phyloP scores from a whole-genome alignment of 176 grass and related monocot genomes.

The Lolium perenne region DNA sequence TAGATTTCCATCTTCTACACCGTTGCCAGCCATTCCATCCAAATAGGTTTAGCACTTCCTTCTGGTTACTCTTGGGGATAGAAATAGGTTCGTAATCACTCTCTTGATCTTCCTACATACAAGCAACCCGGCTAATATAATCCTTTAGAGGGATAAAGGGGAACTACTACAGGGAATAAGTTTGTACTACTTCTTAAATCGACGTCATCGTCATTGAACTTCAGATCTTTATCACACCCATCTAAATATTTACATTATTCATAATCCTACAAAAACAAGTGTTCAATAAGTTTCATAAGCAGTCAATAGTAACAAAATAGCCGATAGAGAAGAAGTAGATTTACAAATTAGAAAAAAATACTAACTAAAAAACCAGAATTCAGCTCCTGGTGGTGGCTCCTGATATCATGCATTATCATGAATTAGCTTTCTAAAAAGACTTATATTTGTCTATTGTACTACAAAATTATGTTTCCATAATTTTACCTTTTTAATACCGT shows the following conservation, averaged over 20 bases:
- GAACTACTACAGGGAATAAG: not conserved
- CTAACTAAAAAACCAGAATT: no score
- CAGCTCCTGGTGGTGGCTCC: no score
- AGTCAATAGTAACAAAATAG: constrained; percentile 1
- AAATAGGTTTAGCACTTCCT: constrained; percentile 64
- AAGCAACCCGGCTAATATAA: not conserved
- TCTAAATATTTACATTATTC: constrained; percentile 84
- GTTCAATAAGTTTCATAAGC: constrained; percentile 6
- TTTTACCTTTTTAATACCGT: no score
- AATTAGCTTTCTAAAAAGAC: no score
- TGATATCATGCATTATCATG: no score
- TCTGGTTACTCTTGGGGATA: constrained; percentile 41
- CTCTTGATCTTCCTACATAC: constrained; percentile 61
- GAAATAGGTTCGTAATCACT: constrained; percentile 49
- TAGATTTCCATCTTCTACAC: constrained; percentile 58
- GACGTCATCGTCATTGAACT: constrained; percentile 68
- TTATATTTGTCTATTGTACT: no score
- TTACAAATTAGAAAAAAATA: not conserved
- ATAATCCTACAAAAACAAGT: constrained; percentile 66
- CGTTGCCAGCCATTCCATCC: constrained; percentile 70
- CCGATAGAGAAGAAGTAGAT: not conserved
- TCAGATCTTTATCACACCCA: constrained; percentile 73
- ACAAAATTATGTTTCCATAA: no score
- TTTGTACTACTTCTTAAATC: constrained; percentile 55
- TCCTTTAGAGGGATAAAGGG: constrained; percentile 19